Evolutionary conservation across 2,329 filamentous ascomycete genomes (phyloP).

Genomic region (Ampelomyces quisqualis): DNA sequence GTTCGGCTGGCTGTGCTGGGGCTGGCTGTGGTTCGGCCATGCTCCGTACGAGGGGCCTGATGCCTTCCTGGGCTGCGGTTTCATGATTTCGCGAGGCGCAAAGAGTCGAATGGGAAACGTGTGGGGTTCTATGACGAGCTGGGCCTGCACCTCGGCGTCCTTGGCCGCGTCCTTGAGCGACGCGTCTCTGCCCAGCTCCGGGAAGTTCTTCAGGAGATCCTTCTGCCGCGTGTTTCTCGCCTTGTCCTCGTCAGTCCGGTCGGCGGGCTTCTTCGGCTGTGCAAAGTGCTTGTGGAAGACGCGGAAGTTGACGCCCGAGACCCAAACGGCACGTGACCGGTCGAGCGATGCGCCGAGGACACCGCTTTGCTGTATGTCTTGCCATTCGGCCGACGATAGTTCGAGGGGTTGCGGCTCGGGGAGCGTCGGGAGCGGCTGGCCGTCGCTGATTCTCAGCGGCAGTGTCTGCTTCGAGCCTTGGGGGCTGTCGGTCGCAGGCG

Average conservation of each 20-base stretch:
- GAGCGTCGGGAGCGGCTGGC: conserved; percentile 70
- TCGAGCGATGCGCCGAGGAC: conserved; percentile 72
- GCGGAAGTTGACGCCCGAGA: conserved; percentile 41
- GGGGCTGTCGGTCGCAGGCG: conserved; percentile 24
- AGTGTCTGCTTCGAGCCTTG: conserved; percentile 41
- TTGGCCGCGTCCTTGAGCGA: not conserved
- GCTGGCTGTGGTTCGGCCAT: conserved; percentile 38
- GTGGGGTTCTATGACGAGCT: conserved; percentile 77
- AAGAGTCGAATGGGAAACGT: conserved; percentile 64
- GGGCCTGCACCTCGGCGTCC: conserved; percentile 29
- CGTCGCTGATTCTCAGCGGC: conserved; percentile 63
- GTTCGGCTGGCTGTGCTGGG: conserved; percentile 26
- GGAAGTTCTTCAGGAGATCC: conserved; percentile 41
- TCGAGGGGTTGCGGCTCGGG: conserved; percentile 65
- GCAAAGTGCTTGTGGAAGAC: conserved; percentile 41
- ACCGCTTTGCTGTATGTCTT: conserved; percentile 73
- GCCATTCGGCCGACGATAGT: conserved; percentile 66
- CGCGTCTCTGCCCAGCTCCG: conserved; percentile 49
- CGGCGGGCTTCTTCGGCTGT: conserved; percentile 47
- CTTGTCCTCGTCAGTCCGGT: conserved; percentile 65
- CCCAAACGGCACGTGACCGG: conserved; percentile 63
- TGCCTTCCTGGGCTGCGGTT: conserved; percentile 33
- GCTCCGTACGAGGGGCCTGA: conserved; percentile 31
- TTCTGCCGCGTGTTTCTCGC: conserved; percentile 63
- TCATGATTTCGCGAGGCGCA: conserved; percentile 31